Conservation (phyloP, 768 basidiomycete genomes). For the Mycena vulgaris region DNA sequence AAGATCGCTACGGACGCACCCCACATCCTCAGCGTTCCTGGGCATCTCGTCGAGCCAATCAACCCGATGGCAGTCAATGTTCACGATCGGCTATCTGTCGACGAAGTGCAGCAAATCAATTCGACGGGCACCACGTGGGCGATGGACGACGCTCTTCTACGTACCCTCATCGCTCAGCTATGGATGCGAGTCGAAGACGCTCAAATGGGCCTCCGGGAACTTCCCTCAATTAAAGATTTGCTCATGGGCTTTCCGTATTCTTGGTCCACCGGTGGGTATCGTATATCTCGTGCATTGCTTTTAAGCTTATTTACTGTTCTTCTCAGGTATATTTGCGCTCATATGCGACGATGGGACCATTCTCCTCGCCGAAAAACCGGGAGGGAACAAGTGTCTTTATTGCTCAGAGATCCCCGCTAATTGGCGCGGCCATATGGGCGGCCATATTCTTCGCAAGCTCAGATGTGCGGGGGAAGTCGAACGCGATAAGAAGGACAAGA, state of each 20-base stretch:
- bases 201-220: not conserved
- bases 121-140: conserved; percentile 18
- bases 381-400: not conserved
- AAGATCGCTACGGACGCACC: not conserved
- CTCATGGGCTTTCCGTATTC: not conserved
- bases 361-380: not conserved
- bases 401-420: not conserved
- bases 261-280: not conserved
- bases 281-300: too few species aligned
- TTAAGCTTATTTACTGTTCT: too few species aligned
- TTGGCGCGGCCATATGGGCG: conserved; percentile 18
- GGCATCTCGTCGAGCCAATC: not conserved
- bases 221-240: not conserved
- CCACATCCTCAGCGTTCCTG: not conserved
- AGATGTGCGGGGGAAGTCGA: not conserved
- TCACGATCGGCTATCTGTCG: not conserved
- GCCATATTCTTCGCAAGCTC: not conserved
- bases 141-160: not conserved
- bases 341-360: not conserved
- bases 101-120: not conserved
- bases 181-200: not conserved
- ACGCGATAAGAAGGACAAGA: not conserved
- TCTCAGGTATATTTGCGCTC: not conserved
- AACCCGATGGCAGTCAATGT: not conserved
- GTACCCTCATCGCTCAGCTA: not conserved